phyloP scores from a whole-genome alignment of 768 basidiomycete species.

The Kwoniella sp. region DNA sequence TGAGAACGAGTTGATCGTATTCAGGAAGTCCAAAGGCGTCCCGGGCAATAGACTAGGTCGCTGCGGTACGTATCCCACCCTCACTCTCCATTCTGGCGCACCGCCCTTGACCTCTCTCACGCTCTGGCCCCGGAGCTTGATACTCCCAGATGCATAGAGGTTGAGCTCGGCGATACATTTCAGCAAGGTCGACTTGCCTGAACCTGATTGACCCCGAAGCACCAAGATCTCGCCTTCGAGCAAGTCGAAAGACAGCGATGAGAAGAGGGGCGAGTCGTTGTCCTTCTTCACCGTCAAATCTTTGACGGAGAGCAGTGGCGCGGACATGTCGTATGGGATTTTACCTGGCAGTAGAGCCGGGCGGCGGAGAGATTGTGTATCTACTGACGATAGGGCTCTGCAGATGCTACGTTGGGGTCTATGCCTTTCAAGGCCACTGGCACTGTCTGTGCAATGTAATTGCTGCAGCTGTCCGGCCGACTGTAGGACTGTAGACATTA shows the following conservation, averaged over 20 bases:
- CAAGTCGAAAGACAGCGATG: conserved; percentile 19
- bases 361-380: too few relatives aligned
- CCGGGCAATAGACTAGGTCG: conserved; percentile 82
- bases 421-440: too few relatives aligned
- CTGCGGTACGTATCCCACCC: conserved; percentile 84
- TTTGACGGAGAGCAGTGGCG: conserved; percentile 30
- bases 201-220: conserved; percentile 77
- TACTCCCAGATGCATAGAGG: conserved; percentile 66
- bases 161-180: conserved; percentile 83
- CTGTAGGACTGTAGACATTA: too few relatives aligned
- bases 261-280: conserved; percentile 28
- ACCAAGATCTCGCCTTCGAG: conserved; percentile 68
- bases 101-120: conserved; percentile 28
- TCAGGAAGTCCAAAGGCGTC: conserved; percentile 73
- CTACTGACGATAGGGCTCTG: too few relatives aligned
- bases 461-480: too few relatives aligned
- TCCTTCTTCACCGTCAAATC: conserved; percentile 32
- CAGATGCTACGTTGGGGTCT: too few relatives aligned
- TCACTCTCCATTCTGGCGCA: conserved; percentile 73
- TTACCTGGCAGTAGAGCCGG: too few relatives aligned
- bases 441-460: too few relatives aligned
- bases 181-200: conserved; percentile 69
- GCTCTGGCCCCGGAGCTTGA: conserved; percentile 72
- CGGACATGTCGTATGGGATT: neutral
- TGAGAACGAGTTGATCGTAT: conserved; percentile 62